Evolutionary conservation across 2,329 filamentous ascomycete species (phyloP), one percentile per base, ranked within the genome.

Genomic region (Aureobasidium sp.): DNA sequence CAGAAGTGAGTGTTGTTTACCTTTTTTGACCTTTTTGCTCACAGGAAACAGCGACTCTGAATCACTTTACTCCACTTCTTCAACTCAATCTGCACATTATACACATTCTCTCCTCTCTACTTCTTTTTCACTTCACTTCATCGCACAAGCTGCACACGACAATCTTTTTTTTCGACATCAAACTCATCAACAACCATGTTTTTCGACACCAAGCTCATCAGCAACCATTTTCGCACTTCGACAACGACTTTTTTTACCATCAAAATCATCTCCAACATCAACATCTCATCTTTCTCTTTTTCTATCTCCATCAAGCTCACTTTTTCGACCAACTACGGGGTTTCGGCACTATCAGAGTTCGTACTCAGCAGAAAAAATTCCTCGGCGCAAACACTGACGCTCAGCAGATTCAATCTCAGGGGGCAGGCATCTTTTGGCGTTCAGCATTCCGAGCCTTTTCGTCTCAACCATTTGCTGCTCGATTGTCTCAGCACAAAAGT

Each of bases 291-390:
- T n/a, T 44, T 49, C 11, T 31, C 34, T 22, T 25, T 15, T 49
- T 22, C 14, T 41, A 36, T 49, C 12, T 42, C 31, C 15, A 42
- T 12, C 56, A 59, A 42, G 34, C 36, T 41, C 20, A 17, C 20
- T 34, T 9, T 29, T 41, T 51, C 42, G 25, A 58, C 55, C 48
- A 48, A 58, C 25, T 14, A 41, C 11, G 57, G n/a, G 44, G 27
- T 27, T 60, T 51, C 7, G n/a, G 45, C 57, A 60, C 57, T 60
- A 60, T 60, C 45, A 42, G 12, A 36, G 57, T 51, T 27, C 3
- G 56, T 59, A 39, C 22, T 39, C 20, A 7, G 9, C 22, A 27
- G 9, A 48, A 27, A n/a, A 2, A 2, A 9, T 17, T 25, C 22
- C 22, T 27, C 15, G n/a, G 22, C 9, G 34, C 57, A 22, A 8